phyloP scores from a whole-genome alignment of 805 yeast genomes.

The Candida sithepensis region DNA sequence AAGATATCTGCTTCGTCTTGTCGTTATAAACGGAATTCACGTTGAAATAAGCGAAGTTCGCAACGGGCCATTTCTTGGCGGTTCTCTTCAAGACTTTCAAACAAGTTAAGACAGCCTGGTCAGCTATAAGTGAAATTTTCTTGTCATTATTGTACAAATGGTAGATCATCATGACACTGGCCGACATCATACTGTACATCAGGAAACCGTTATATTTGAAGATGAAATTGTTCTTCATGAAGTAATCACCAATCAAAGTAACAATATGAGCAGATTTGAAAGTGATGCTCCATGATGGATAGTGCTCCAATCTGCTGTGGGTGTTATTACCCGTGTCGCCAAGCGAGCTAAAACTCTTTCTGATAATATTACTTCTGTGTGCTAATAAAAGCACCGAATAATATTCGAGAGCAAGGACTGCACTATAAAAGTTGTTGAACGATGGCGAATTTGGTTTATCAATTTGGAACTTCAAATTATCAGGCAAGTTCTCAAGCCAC shows the following conservation, averaged over 20 bases:
- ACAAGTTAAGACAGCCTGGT: conserved; percentile 20
- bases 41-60: conserved; percentile 46
- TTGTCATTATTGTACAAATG: conserved; percentile 42
- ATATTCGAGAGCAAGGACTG: conserved; percentile 61
- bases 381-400: conserved; percentile 65
- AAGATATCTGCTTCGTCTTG: conserved; percentile 21
- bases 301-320: conserved; percentile 36
- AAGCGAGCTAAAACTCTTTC: conserved; percentile 22
- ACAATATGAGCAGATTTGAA: conserved; percentile 80
- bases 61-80: conserved; percentile 53
- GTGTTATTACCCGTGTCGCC: conserved; percentile 23
- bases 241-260: conserved; percentile 55
- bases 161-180: conserved; percentile 67
- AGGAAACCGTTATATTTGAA: conserved; percentile 28
- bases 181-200: conserved; percentile 54
- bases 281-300: conserved; percentile 76
- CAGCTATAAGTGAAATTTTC: conserved; percentile 22
- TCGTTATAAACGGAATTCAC: conserved; percentile 41
- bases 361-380: conserved; percentile 62
- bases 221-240: conserved; percentile 53
- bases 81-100: conserved; percentile 33
- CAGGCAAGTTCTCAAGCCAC: conserved; percentile 67
- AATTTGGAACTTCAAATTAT: conserved; percentile 53
- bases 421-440: conserved; percentile 44
- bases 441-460: conserved; percentile 9